Evolutionary conservation across 768 basidiomycete genomes (phyloP).

Genomic region (Boletus huronensis): DNA sequence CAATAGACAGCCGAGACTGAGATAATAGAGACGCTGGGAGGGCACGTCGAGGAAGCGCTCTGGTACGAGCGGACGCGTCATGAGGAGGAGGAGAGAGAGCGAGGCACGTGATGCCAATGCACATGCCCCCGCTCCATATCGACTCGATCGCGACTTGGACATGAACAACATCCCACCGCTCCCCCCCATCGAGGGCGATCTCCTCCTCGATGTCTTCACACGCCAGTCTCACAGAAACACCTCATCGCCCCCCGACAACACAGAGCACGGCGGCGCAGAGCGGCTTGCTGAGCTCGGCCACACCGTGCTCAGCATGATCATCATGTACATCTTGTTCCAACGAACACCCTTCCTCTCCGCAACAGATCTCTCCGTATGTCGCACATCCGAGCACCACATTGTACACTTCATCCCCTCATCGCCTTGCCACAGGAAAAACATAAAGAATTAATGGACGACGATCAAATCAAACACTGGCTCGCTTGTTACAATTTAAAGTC

Average conservation of each 20-base stretch:
- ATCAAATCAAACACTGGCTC: constrained; percentile 47
- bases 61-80: constrained; percentile 55
- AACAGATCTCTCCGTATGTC: constrained; percentile 43
- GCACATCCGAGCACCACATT: background rate
- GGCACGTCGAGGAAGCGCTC: constrained; percentile 72
- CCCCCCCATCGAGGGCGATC: constrained; percentile 54
- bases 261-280: constrained; percentile 52
- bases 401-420: background rate
- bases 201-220: constrained; percentile 57
- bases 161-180: constrained; percentile 43
- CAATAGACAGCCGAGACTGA: constrained; percentile 70
- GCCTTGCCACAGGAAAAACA: constrained; percentile 20
- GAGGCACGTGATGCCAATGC: constrained; percentile 17
- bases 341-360: constrained; percentile 42
- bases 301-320: constrained; percentile 47
- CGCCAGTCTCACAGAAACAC: constrained; percentile 40
- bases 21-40: constrained; percentile 74
- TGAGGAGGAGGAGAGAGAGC: background rate
- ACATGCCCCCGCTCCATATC: background rate
- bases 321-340: constrained; percentile 49
- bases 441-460: constrained; percentile 34
- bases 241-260: constrained; percentile 35
- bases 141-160: constrained; percentile 8
- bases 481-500: constrained; percentile 47
- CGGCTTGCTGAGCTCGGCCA: constrained; percentile 59